These are phyloP conservation scores for Exophiala lecanii-corni DNA, from an alignment of 2,329 filamentous ascomycete species.

Conservation along the genomic window DNA sequence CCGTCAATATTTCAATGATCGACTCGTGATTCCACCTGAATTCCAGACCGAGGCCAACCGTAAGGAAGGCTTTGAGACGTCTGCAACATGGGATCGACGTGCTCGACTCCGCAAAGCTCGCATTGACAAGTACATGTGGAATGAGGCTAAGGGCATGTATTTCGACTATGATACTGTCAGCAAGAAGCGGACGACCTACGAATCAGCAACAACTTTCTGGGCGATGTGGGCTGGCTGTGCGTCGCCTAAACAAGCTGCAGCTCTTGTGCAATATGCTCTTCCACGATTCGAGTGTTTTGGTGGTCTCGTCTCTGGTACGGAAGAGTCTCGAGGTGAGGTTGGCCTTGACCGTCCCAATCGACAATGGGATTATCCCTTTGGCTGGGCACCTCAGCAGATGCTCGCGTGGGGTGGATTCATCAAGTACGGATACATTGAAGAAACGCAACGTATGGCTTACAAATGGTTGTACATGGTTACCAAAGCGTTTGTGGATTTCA, in stretches of 20 bases:
- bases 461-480: constrained; percentile 99
- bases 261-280: constrained; percentile 73
- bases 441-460: constrained; percentile 85
- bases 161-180: constrained; percentile 92
- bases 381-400: constrained; percentile 98
- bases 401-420: constrained; percentile 91
- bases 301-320: constrained; percentile 82
- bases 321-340: constrained; percentile 77
- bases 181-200: constrained; percentile 76
- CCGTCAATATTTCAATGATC: constrained; percentile 76
- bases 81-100: constrained; percentile 83
- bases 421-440: constrained; percentile 85
- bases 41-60: constrained; percentile 66
- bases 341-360: constrained; percentile 82
- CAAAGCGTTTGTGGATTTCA: constrained; percentile 97
- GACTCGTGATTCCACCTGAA: constrained; percentile 73
- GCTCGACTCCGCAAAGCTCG: constrained; percentile 76
- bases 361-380: constrained; percentile 98
- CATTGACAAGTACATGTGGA: constrained; percentile 93
- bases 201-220: constrained; percentile 94
- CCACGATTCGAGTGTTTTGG: constrained; percentile 85
- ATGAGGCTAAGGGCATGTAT: constrained; percentile 88
- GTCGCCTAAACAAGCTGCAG: constrained; percentile 77
- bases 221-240: constrained; percentile 91
- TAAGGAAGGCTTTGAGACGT: constrained; percentile 70